Evolutionary conservation across 179 eudicot genomes (phyloP).

Genomic region (Gypsophila paniculata): DNA sequence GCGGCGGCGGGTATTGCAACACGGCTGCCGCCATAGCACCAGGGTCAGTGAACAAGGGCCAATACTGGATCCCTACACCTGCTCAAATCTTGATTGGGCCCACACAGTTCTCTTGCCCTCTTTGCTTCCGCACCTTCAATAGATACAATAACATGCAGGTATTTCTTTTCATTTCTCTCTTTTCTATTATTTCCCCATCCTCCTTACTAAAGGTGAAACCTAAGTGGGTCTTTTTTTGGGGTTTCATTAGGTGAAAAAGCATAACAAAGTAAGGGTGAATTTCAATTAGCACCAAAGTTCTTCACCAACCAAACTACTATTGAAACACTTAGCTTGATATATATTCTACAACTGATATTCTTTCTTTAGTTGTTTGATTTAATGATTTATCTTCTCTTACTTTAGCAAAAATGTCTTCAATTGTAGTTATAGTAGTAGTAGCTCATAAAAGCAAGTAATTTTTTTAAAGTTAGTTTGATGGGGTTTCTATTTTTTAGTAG

Average conservation of each 20-base stretch:
- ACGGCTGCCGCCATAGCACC: conserved; percentile 2
- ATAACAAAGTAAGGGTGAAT: too few relatives aligned
- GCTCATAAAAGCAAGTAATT: conserved; percentile 11
- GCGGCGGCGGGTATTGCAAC: conserved; percentile 18
- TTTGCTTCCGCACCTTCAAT: conserved; percentile 43
- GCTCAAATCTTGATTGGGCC: conserved; percentile 43
- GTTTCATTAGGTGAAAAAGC: too few relatives aligned
- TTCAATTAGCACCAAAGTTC: too few relatives aligned
- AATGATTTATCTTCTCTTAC: conserved; percentile 10
- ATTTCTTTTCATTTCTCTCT: background rate
- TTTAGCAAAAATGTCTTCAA: conserved; percentile 11
- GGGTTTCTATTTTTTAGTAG: background rate
- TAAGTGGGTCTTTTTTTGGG: too few relatives aligned
- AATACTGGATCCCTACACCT: conserved; percentile 43
- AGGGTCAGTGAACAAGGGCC: conserved; percentile 37
- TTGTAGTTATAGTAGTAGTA: conserved; percentile 14
- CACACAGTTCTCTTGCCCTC: conserved; percentile 46
- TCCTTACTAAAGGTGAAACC: too few relatives aligned
- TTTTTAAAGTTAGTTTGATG: conserved; percentile 2
- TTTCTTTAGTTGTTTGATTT: background rate
- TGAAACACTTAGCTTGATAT: too few relatives aligned
- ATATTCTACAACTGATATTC: too few relatives aligned
- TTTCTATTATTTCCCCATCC: background rate
- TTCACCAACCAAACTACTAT: too few relatives aligned
- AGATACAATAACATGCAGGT: conserved; percentile 49